phyloP scores from a whole-genome alignment of 2,329 filamentous ascomycete species.

The Verticillium alfalfae region DNA sequence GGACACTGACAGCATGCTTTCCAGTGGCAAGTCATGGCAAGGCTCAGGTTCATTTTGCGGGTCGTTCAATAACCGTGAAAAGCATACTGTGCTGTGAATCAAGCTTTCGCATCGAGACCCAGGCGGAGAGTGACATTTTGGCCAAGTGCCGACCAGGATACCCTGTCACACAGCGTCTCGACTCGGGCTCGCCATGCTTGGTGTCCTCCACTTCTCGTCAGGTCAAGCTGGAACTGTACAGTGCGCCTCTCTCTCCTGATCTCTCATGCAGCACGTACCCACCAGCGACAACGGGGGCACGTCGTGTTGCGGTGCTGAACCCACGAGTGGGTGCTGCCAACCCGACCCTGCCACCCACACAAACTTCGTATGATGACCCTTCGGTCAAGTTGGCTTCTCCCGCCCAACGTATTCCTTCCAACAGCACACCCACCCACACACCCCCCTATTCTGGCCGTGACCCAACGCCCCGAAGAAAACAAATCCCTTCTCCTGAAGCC shows the following conservation, averaged over 20 bases:
- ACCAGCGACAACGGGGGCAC: not conserved
- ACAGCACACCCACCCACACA: no score
- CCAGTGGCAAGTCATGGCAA: not conserved
- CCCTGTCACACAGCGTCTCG: not conserved
- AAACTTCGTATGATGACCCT: constrained; percentile 10
- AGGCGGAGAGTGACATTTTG: not conserved
- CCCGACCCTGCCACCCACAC: not conserved
- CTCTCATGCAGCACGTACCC: not conserved
- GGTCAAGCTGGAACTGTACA: not conserved
- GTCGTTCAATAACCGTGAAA: not conserved
- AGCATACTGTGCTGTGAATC: not conserved
- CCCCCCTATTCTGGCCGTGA: not conserved
- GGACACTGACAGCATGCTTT: not conserved
- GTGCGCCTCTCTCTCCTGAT: not conserved
- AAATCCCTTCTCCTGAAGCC: constrained; percentile 11
- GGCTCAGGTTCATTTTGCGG: not conserved
- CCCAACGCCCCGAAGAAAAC: constrained; percentile 9
- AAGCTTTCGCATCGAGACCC: not conserved
- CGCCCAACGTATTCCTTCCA: constrained; percentile 4
- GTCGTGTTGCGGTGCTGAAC: not conserved
- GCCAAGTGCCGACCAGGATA: not conserved
- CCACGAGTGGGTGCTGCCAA: not conserved
- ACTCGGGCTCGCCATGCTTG: not conserved
- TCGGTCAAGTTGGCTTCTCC: not conserved
- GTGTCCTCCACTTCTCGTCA: not conserved